phyloP scores from a whole-genome alignment of 2,329 filamentous ascomycete genomes.

The Zasmidium cellare region DNA sequence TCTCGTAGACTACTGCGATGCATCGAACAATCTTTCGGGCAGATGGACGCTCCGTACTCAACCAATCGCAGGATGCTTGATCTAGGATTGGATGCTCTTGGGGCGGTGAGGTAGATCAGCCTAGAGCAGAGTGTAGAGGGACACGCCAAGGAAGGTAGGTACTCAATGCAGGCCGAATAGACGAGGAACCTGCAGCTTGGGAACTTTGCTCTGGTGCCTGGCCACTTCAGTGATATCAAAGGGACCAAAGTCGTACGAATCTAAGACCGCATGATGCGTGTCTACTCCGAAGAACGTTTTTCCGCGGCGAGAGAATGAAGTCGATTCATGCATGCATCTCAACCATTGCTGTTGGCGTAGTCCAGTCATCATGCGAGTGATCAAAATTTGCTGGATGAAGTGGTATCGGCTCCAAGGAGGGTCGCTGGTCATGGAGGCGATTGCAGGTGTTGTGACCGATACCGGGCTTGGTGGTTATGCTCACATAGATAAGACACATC shows the following conservation, averaged over 20 bases:
- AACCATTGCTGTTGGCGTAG: too few species aligned
- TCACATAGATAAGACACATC: too few species aligned
- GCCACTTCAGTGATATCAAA: background rate
- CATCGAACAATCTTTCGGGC: background rate
- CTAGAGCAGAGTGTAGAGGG: background rate
- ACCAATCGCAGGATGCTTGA: background rate
- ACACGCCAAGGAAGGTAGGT: background rate
- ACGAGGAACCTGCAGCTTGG: background rate
- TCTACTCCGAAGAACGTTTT: too few species aligned
- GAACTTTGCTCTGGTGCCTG: background rate
- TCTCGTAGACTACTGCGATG: background rate
- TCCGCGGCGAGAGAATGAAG: too few species aligned
- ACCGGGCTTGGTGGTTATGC: too few species aligned
- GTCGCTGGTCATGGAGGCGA: too few species aligned
- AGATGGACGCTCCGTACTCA: background rate
- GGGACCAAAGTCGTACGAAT: background rate
- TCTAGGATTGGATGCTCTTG: background rate
- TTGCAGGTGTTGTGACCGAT: too few species aligned
- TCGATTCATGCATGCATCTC: too few species aligned
- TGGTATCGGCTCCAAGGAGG: too few species aligned
- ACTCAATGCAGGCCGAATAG: background rate
- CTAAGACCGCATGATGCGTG: background rate
- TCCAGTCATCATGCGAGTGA: too few species aligned
- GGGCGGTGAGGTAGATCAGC: background rate
- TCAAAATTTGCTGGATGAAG: too few species aligned